Conservation (phyloP, 495 filamentous ascomycete species). For the Filosporella fistucella region DNA sequence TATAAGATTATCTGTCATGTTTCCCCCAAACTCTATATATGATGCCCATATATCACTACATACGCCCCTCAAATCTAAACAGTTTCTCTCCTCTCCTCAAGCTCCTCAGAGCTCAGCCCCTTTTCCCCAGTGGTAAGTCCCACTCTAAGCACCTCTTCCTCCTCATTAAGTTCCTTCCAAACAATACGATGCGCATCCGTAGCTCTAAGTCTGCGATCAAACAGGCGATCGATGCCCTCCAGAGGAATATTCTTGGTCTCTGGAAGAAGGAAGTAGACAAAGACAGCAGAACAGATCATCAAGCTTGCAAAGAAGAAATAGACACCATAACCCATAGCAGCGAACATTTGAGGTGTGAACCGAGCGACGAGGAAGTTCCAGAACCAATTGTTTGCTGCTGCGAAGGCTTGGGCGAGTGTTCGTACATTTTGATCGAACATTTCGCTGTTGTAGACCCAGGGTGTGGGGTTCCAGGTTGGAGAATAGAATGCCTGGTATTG, state of each 20-base stretch:
- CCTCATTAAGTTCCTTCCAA: slow-evolving; percentile 40
- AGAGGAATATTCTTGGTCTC: slow-evolving; percentile 48
- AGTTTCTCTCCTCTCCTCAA: too few species aligned
- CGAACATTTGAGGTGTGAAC: slow-evolving; percentile 75
- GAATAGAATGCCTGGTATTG: too few species aligned
- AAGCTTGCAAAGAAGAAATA: slow-evolving; percentile 76
- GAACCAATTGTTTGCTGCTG: slow-evolving; percentile 69
- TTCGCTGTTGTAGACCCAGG: slow-evolving; percentile 63
- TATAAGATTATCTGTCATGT: too few species aligned
- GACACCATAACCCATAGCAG: slow-evolving; percentile 63
- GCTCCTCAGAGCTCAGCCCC: slow-evolving; percentile 11
- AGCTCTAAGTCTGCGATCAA: slow-evolving; percentile 45
- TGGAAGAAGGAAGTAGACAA: slow-evolving; percentile 49
- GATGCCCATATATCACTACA: not conserved
- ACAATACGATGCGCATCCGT: slow-evolving; percentile 48
- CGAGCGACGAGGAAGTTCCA: slow-evolving; percentile 72
- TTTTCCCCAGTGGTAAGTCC: slow-evolving; percentile 5
- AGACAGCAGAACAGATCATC: slow-evolving; percentile 62
- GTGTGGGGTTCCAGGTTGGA: slow-evolving; percentile 69
- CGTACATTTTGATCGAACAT: slow-evolving; percentile 60
- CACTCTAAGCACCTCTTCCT: slow-evolving; percentile 43
- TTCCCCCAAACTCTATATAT: not conserved
- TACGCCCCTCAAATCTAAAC: slow-evolving; percentile 2
- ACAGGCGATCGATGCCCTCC: slow-evolving; percentile 55
- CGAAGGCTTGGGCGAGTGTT: slow-evolving; percentile 63